Conservation (phyloP, 2,329 filamentous ascomycete species). For the Penicillium brevicompactum region DNA sequence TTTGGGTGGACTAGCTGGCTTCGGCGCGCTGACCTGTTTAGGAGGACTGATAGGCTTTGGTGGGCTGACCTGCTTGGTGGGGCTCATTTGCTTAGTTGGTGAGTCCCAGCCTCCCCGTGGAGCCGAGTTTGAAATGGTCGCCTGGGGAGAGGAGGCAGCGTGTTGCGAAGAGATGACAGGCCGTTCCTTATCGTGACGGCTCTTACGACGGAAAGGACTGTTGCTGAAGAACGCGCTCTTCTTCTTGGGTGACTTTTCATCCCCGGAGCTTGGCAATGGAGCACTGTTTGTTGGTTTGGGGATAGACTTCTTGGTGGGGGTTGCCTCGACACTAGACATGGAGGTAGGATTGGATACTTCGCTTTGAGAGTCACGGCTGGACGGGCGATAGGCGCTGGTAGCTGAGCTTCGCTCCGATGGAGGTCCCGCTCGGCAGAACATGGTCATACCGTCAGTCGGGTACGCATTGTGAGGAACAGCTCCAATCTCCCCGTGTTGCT, state of each 20-base stretch:
- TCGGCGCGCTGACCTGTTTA: not conserved
- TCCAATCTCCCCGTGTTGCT: conserved; percentile 66
- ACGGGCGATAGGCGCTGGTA: conserved; percentile 70
- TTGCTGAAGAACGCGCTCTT: conserved; percentile 90
- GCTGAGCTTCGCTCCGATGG: conserved; percentile 70
- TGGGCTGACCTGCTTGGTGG: not conserved
- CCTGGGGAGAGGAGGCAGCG: conserved; percentile 5
- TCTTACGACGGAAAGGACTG: conserved; percentile 90
- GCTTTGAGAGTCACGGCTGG: conserved; percentile 85
- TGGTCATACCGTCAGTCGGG: conserved; percentile 94
- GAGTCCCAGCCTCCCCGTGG: conserved; percentile 8
- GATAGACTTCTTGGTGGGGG: conserved; percentile 72
- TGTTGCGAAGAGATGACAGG: conserved; percentile 39
- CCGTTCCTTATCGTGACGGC: conserved; percentile 71
- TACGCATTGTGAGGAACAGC: conserved; percentile 89
- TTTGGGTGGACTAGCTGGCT: conserved; percentile 14
- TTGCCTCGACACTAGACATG: conserved; percentile 77
- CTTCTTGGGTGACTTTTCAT: conserved; percentile 64
- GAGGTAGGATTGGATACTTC: conserved; percentile 89
- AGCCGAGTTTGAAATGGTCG: not conserved
- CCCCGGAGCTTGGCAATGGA: conserved; percentile 48
- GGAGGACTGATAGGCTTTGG: not conserved
- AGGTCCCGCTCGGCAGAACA: conserved; percentile 82
- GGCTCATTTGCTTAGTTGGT: not conserved
- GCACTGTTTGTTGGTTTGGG: conserved; percentile 58